Base-by-base conservation (phyloP, 257 asterid species). In the Penstemon newberryi region DNA sequence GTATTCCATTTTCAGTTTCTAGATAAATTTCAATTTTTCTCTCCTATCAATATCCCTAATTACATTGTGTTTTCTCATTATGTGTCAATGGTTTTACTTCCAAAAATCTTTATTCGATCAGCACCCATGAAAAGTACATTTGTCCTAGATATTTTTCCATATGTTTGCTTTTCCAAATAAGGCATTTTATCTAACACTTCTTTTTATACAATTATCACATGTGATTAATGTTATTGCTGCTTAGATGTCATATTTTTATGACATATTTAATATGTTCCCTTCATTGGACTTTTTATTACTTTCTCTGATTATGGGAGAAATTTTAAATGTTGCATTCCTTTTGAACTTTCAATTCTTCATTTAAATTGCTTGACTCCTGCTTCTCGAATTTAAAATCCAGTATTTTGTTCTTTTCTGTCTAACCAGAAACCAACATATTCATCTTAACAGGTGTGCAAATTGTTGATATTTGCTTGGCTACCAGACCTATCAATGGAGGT, bases 391-490 rank as follows among this genome's bases (percentile, higher is more conserved):
- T 5, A 25, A 41, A 64, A 33, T 25, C 44, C 60, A 11, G 37
- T 55, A 25, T 49, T 42, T 64, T 43, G 3, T n/a, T 39, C 25
- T 37, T 66, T 57, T 41, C 19, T 55, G 60, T 62, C 63, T 79
- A 63, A 79, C 39, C 63, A 59, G 63, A 70, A 69, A 58, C 73
- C 70, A 46, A 63, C 45, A 67, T 39, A 57, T 66, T 70, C 58
- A 73, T 84, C 92, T 88, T 83, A 87, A 77, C 89, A 94, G 98
- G 99, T 62, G 98, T 94, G 64, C 97, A 90, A 76, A 94, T 94
- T 57, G 95, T 94, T 75, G 97, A 89, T 54, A 86, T 86, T 56
- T 94, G 96, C 81, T 78, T 94, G 85, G 89, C 95, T 36, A 91
- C 96, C 65, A 78, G 99, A 83, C 84, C 87, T 53, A 84, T 50